These are phyloP conservation scores for Telopea speciosissima DNA, from an alignment of 177 flowering plant species.

Conservation along the genomic window DNA sequence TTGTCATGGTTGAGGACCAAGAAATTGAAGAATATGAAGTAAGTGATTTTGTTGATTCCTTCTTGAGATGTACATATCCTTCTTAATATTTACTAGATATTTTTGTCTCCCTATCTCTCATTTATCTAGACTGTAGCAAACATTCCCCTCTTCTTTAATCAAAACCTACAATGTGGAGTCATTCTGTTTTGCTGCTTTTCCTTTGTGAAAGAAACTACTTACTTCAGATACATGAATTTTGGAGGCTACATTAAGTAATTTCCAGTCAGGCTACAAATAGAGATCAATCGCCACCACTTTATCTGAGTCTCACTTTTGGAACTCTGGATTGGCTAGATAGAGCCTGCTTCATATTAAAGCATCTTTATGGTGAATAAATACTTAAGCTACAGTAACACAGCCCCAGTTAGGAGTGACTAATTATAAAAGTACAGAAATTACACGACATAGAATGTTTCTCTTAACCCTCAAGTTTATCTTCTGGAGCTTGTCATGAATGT, in stretches of 20 bases:
- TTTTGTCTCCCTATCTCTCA: background rate
- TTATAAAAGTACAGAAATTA: too few species aligned
- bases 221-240: background rate
- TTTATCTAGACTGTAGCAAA: background rate
- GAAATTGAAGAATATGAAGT: constrained; percentile 96
- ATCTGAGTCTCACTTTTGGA: background rate
- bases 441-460: too few species aligned
- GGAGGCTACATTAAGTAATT: background rate
- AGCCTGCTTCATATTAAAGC: too few species aligned
- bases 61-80: background rate
- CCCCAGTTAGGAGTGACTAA: too few species aligned
- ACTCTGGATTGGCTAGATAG: too few species aligned
- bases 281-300: background rate
- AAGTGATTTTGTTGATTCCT: constrained; percentile 19
- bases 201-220: background rate
- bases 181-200: background rate
- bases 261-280: background rate
- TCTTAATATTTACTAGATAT: background rate
- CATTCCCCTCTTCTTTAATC: too few species aligned
- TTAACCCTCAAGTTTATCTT: too few species aligned
- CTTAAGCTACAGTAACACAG: too few species aligned
- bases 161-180: background rate
- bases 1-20: constrained; percentile 69
- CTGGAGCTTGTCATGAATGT: too few species aligned
- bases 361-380: too few species aligned